These are phyloP conservation scores for Phialocephala sp. DNA, from an alignment of 2,329 filamentous ascomycete genomes.

Conservation along the genomic window DNA sequence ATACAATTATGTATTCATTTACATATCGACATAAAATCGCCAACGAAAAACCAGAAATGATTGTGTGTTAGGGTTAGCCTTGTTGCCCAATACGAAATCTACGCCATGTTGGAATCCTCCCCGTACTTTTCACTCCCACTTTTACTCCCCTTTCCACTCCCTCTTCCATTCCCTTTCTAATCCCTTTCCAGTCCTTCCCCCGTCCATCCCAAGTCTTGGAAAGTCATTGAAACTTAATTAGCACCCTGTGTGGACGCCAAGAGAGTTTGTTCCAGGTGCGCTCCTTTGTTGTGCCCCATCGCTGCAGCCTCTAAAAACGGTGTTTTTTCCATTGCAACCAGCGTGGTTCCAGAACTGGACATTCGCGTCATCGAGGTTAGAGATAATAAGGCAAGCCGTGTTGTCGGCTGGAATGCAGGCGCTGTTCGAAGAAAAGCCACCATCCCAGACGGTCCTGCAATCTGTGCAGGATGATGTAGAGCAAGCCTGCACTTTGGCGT, in stretches of 20 bases:
- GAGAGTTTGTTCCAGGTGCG: neutral
- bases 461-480: neutral
- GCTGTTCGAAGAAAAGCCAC: neutral
- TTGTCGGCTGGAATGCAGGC: neutral
- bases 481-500: neutral
- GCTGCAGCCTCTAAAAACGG: neutral
- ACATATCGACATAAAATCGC: neutral
- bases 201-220: neutral
- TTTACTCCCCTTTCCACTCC: neutral
- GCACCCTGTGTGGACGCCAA: neutral
- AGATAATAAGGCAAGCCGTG: neutral
- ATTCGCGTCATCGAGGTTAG: neutral
- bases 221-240: neutral
- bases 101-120: neutral
- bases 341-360: constrained; percentile 1
- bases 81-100: neutral
- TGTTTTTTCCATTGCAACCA: neutral
- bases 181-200: neutral
- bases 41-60: neutral
- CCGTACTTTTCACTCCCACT: neutral
- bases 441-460: neutral
- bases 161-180: neutral
- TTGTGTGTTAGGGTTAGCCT: neutral
- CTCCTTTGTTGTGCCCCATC: neutral
- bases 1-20: too few relatives aligned